Base-by-base conservation (phyloP, 306 rosid genomes). In the Benincasa hispida region DNA sequence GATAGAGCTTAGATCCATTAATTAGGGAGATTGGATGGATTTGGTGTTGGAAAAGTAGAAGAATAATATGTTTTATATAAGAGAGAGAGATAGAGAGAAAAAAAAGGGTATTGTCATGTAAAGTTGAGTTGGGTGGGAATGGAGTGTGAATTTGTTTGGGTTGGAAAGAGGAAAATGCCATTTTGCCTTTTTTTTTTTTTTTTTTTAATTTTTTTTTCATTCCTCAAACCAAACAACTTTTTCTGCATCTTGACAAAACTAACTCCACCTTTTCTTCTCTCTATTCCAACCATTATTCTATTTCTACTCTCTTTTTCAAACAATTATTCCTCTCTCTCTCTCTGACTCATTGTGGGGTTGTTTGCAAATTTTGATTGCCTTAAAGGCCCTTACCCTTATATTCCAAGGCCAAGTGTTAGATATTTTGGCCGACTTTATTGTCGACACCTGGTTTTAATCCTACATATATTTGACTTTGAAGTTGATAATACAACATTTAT, bases 1-100 rank as follows among this genome's bases (percentile, higher is more conserved):
- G 47, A 41, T 41, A 41, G 10, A 41, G 12, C 3, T 41, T 41
- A 41, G 48, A 63, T 63, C 72, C 72, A 63, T 34, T 63, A 18
- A 63, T 67, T 67, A 67, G 74, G 74, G 54, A 67, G 74, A 21
- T 67, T 67, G 54, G 74, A 67, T 39, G 72, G 5, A 67, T 67
- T 18, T 67, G 74, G 53, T 67, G 74, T 37, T 39, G 74, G 74
- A 37, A 41, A 67, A 21, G 74, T 22, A 41, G 19, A 34, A 35
- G 48, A 67, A 65, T 65, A 67, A 2, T 45, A 45, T 45, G 50
- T 2, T 60, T 0, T 65, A 24, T 30, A 63, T 14, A 63, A 6
- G 3, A 42, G 12, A 42, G 34, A 6, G 24, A 2, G 13, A 28
- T 11, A 2, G 24, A 30, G 21, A 17, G 48, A 65, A 34, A 32